These are phyloP conservation scores for Ceratocystis destructans DNA, from an alignment of 2,329 filamentous ascomycete species.

Conservation along the genomic window DNA sequence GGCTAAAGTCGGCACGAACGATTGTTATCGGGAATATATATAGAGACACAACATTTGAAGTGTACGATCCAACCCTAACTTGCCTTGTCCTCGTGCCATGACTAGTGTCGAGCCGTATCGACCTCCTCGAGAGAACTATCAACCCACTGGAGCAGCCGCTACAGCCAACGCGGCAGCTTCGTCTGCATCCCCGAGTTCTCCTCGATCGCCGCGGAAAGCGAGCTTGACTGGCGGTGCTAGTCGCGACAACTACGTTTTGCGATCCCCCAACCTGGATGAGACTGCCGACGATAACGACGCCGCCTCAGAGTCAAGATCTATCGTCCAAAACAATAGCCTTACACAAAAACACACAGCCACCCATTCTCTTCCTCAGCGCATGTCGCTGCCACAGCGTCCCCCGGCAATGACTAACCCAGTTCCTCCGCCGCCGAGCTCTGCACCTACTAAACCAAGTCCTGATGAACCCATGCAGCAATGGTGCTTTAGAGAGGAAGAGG, in stretches of 20 bases:
- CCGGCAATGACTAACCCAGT: neutral
- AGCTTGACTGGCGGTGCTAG: neutral
- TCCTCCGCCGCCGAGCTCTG: neutral
- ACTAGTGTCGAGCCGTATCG: slow-evolving; percentile 48
- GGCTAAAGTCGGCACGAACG: neutral
- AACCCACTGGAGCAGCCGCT: slow-evolving; percentile 32
- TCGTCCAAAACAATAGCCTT: neutral
- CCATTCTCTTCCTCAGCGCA: neutral
- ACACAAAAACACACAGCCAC: neutral
- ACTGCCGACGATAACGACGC: neutral
- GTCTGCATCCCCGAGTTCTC: slow-evolving; percentile 11
- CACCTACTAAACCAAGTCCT: neutral
- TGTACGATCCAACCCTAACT: neutral
- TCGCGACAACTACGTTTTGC: neutral
- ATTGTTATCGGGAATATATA: neutral
- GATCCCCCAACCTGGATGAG: slow-evolving; percentile 9
- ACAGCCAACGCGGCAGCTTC: slow-evolving; percentile 2
- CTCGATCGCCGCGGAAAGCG: slow-evolving; percentile 8
- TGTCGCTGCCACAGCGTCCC: slow-evolving; percentile 8
- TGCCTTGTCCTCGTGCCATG: slow-evolving; percentile 28
- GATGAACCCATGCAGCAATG: slow-evolving; percentile 45
- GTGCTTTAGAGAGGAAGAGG: slow-evolving; percentile 76
- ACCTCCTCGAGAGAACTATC: slow-evolving; percentile 43
- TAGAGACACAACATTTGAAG: neutral
- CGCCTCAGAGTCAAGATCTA: neutral